Evolutionary conservation across 2,329 filamentous ascomycete genomes (phyloP), one percentile per base, ranked within the genome.

Genomic region (Myriosclerotinia curreyana): DNA sequence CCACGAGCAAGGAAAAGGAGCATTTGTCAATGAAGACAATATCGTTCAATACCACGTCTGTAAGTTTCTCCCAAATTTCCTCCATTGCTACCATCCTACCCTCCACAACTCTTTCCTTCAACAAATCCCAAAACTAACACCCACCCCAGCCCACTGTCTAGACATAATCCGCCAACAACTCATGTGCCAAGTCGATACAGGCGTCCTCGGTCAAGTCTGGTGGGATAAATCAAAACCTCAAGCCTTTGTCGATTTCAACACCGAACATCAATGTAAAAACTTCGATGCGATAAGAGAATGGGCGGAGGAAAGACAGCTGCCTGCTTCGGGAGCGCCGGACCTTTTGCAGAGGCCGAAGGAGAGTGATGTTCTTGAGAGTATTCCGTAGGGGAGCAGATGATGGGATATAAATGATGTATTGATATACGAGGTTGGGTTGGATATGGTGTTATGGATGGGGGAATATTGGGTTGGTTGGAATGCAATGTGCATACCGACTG

Each of bases 121-220:
- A 31, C 25, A 14, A 12, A 5, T 44, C 3, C 5, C 25, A 8
- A 42, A 36, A 15, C 36, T 42, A 15, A 62, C 17, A n/a, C 34
- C 25, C 54, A 4, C 20, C 15, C 8, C 36, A 81, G 79, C 81
- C 3, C 82, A 85, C 65, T 85, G 82, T 65, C 73, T 85, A 9
- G 82, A 85, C 65, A 81, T 82, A 20, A 65, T 85, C 56, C 77
- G 81, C 20, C 81, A 85, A 69, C 79, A 84, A 60, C 73, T 85
- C 15, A 85, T 84, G 81, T 85, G 82, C 69, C 80, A 76, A 3
- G 75, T 79, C 0, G 81, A 84, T 64, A 76, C 81, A 11, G 82
- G 81, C 2, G 76, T 85, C 1, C 74, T 84, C 0, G 82, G 81
- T 2, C 82, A 84, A 66, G 74, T 84, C 12, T 85, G 82, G 82